phyloP scores from a whole-genome alignment of 129 eudicot species.

The Mikania micrantha region DNA sequence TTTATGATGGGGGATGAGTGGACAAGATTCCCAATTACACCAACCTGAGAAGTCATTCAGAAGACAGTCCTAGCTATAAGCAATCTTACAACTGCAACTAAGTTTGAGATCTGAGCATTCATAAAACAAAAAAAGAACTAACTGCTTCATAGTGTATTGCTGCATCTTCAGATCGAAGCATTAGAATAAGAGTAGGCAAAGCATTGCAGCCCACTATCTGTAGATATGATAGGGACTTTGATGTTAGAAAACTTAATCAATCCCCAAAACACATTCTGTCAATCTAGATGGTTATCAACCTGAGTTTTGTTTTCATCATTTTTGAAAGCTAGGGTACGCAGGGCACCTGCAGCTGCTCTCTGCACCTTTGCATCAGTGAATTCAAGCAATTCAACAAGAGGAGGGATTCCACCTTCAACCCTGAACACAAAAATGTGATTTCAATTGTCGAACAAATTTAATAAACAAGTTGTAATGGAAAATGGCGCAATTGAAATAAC shows the following conservation, averaged over 20 bases:
- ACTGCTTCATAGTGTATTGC: conserved; percentile 94
- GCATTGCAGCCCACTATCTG: conserved; percentile 97
- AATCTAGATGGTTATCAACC: conserved; percentile 33
- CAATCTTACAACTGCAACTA: conserved; percentile 11
- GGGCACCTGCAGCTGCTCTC: conserved; percentile 88
- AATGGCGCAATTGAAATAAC: conserved; percentile 29
- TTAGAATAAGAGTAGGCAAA: conserved; percentile 69
- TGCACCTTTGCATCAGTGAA: conserved; percentile 76
- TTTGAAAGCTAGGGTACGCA: conserved; percentile 82
- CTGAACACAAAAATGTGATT: conserved; percentile 26
- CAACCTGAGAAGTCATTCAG: conserved; percentile 42
- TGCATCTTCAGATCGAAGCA: conserved; percentile 92
- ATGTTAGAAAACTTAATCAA: background rate
- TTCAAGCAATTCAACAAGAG: conserved; percentile 86
- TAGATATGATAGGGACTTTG: background rate
- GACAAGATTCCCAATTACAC: conserved; percentile 56
- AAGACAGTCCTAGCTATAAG: conserved; percentile 14
- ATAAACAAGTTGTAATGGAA: background rate
- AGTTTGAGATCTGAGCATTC: conserved; percentile 4
- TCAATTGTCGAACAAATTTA: conserved; percentile 2
- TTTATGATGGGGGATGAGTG: conserved; percentile 63
- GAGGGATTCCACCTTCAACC: conserved; percentile 90
- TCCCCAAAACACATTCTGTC: background rate
- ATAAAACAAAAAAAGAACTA: conserved; percentile 15
- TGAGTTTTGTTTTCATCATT: conserved; percentile 86